Evolutionary conservation across 805 yeast genomes (phyloP), one percentile per base, ranked within the genome.

Genomic region (Lachancea thermotolerans): DNA sequence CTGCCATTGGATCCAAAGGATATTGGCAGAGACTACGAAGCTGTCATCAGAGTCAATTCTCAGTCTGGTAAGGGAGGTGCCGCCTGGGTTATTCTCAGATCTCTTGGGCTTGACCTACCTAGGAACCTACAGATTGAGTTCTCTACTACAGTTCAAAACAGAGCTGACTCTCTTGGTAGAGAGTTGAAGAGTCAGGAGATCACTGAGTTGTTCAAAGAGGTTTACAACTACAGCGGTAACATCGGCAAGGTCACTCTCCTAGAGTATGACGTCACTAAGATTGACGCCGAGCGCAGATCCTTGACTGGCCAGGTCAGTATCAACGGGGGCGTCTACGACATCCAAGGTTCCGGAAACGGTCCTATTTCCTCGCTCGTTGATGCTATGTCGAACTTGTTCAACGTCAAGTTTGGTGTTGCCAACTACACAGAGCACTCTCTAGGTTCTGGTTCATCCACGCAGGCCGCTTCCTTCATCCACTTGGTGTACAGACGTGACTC

Each of bases 61-160:
- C 91, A 83, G 68, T 80, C 87, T n/a, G 91, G 91, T 65, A 83
- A 83, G 65, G 91, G 91, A 60, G 91, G 91, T 65, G 87, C 90
- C 38, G 87, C 90, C 17, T 83, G 91, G 91, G 79, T 83, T 46
- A 73, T 83, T 50, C 74, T 81, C 58, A 74, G 85, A 67, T 70
- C 84, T 29, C 67, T 82, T 54, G 89, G 86, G 50, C 69, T 83
- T 54, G 91, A 83, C 59, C 68, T 83, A 51, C 91, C 91, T 62
- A 76, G 88, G 69, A 70, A 69, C 45, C 68, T 83, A 66, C 91
- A 83, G 69, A 77, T 83, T 45, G 73, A 73, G 47, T 83, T 83
- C 66, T 81, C 88, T 11, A 69, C 71, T 27, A 66, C 75, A 48
- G 88, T 83, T 36, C 91, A 83, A 68, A 54, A 63, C 11, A 68